A percentile compares a stretch with the other conserved stretches of the same genome.
Evolutionary conservation across 768 basidiomycete species (phyloP).

Genomic region (Calocybe gangraenosa): DNA sequence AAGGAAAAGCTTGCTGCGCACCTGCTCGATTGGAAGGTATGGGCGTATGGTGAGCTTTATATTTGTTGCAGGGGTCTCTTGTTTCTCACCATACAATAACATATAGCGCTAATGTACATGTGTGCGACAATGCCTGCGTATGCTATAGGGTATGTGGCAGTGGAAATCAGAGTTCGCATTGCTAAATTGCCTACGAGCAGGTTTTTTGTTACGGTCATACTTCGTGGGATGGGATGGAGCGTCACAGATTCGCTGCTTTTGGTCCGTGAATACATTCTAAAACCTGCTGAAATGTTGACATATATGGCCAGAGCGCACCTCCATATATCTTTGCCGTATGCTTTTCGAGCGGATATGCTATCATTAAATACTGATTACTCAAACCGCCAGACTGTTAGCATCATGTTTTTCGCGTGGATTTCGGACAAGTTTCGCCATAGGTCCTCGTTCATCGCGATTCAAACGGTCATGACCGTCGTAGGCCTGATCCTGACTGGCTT

Average conservation of each 20-base stretch:
- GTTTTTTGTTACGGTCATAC: slow-evolving; percentile 43
- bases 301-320: slow-evolving; percentile 35
- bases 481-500: slow-evolving; percentile 41
- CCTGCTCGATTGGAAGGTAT: slow-evolving; percentile 45
- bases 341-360: slow-evolving; percentile 1
- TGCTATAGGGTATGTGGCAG: slow-evolving; percentile 36
- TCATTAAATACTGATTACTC: not conserved
- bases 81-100: not conserved
- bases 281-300: not conserved
- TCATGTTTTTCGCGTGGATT: slow-evolving; percentile 40
- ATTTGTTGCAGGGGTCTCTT: not conserved
- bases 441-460: slow-evolving; percentile 38
- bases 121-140: slow-evolving; percentile 47
- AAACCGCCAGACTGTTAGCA: slow-evolving; percentile 29
- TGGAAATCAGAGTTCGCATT: not conserved
- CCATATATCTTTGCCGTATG: slow-evolving; percentile 46
- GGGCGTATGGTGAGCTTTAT: slow-evolving; percentile 35
- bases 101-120: slow-evolving; percentile 42
- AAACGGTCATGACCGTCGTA: slow-evolving; percentile 35
- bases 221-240: slow-evolving; percentile 47
- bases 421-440: slow-evolving; percentile 43
- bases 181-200: slow-evolving; percentile 18
- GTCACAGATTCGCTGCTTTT: slow-evolving; percentile 36
- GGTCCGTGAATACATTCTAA: slow-evolving; percentile 21
- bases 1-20: slow-evolving; percentile 30